phyloP scores from a whole-genome alignment of 73 alveolate genomes.

The Stentor coeruleus region DNA sequence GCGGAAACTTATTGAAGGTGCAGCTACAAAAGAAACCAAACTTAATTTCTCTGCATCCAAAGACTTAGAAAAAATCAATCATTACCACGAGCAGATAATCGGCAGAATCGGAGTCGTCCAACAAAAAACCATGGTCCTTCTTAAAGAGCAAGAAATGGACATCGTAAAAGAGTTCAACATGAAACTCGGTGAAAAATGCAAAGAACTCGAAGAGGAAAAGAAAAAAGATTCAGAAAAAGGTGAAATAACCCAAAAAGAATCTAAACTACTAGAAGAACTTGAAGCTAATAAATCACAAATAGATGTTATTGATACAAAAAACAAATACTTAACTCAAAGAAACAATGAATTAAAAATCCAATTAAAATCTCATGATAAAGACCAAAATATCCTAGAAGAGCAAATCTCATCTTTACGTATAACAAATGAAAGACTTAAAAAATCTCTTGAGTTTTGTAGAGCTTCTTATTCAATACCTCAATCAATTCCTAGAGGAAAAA shows the following conservation, averaged over 20 bases:
- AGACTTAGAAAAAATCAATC: slow-evolving; percentile 5
- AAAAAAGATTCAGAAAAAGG: background rate
- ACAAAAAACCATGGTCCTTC: background rate
- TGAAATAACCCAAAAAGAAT: background rate
- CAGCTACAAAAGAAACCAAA: background rate
- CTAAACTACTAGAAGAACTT: slow-evolving; percentile 32
- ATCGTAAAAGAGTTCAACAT: slow-evolving; percentile 19
- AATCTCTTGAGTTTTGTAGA: slow-evolving; percentile 33
- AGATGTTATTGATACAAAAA: slow-evolving; percentile 62
- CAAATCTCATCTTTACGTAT: slow-evolving; percentile 52
- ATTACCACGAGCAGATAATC: background rate
- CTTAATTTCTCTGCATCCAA: background rate
- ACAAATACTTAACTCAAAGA: slow-evolving; percentile 51
- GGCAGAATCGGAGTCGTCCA: background rate
- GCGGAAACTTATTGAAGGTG: background rate
- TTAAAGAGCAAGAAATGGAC: background rate
- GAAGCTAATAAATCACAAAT: slow-evolving; percentile 55
- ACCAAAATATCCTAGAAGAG: slow-evolving; percentile 50
- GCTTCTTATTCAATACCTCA: slow-evolving; percentile 14
- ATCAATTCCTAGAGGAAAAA: slow-evolving; percentile 25
- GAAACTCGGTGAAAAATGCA: background rate
- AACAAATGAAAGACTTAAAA: slow-evolving; percentile 52
- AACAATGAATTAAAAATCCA: slow-evolving; percentile 57
- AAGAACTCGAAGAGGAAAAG: background rate
- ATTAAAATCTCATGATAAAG: slow-evolving; percentile 56